Evolutionary conservation across 2,329 filamentous ascomycete species (phyloP), one percentile per base, ranked within the genome.

Genomic region (Neocatenulostroma microsporum): DNA sequence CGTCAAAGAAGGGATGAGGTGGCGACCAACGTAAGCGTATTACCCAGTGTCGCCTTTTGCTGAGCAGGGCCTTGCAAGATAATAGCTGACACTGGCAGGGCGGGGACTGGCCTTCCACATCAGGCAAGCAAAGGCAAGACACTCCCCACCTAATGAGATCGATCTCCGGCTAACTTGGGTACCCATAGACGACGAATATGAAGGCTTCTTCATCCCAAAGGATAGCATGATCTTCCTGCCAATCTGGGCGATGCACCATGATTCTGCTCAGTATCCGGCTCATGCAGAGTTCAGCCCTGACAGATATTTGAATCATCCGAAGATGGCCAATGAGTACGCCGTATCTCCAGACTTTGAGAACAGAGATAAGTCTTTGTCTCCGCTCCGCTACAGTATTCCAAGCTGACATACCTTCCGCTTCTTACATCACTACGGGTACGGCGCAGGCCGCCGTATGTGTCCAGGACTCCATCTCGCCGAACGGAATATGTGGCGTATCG

Each of bases 391-490:
- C 30, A n/a, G 30, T 20, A 14, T 13, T 12, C 30, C 14, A n/a
- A 32, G 19, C 17, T 32, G 20, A 24, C n/a, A n/a, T 24, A 9
- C 23, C 9, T 24, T 24, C 9, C 8, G 23, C 23, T 8, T n/a
- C n/a, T 8, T 21, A n/a, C 18, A 33, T 43, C 68, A 72, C 34
- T 73, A 68, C 47, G 55, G 55, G 1, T 73, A 72, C 44, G 69
- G 69, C 0, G 63, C 61, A 7, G 70, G 70, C 0, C 58, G 70
- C 5, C 59, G 70, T 5, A 61, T 67, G 20, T 73, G 70, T 41
- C 61, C 63, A 2, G 70, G 71, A 0, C 64, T 72, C 44, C 71
- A 77, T 34, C 62, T 77, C 1, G 53, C 50, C 2, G 66, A 71
- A 27, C 64, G 70, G 0, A 73, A 65, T 0, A 58, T 76, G 27